Evolutionary conservation across 2,329 filamentous ascomycete genomes (phyloP).

Genomic region (Exserohilum rostratum): DNA sequence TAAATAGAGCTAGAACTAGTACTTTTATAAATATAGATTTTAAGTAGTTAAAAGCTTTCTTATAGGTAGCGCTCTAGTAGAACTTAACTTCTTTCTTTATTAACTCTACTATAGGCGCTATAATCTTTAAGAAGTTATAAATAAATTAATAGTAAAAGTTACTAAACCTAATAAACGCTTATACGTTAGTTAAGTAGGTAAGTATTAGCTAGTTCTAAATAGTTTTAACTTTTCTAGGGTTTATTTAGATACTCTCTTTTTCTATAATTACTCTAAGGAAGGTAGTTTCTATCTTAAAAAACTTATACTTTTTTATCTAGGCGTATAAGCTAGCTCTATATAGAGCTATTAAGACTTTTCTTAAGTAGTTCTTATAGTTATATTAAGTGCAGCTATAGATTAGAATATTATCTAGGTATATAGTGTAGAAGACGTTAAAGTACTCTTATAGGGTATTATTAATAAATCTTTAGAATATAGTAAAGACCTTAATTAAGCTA

Average conservation of each 20-base stretch:
- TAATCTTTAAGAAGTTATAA: not conserved
- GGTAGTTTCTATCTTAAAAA: not conserved
- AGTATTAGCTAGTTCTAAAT: not conserved
- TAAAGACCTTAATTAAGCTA: not conserved
- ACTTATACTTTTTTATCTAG: not conserved
- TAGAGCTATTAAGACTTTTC: not conserved
- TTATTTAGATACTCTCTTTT: not conserved
- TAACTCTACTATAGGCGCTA: not conserved
- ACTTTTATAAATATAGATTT: not conserved
- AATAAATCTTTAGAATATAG: slow-evolving; percentile 2
- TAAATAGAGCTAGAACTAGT: not conserved
- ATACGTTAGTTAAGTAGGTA: not conserved
- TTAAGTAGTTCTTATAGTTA: not conserved
- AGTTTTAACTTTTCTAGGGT: not conserved
- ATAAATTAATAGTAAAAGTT: not conserved
- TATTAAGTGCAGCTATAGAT: not conserved
- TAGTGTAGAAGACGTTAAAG: not conserved
- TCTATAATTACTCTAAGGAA: not conserved
- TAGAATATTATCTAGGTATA: not conserved
- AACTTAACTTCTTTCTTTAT: not conserved
- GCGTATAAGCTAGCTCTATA: not conserved
- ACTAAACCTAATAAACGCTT: not conserved
- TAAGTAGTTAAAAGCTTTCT: not conserved
- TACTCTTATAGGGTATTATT: not conserved
- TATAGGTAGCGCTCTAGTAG: not conserved